Percentiles rank a stretch among this genome's conserved stretches.
phyloP scores from a whole-genome alignment of 2,329 filamentous ascomycete genomes.

The Penicillium sp. region DNA sequence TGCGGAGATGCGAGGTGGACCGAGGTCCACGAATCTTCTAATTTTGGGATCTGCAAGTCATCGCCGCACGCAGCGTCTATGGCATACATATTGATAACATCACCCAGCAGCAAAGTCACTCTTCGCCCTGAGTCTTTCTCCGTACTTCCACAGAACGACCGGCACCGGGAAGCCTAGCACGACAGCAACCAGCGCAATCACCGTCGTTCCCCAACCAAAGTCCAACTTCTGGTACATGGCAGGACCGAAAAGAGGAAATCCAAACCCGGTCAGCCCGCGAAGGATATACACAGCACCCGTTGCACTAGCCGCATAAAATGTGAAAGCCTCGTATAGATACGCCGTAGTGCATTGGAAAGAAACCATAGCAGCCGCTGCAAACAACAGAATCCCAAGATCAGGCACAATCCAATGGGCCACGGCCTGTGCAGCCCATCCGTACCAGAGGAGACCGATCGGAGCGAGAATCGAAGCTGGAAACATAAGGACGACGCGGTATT shows the following conservation, averaged over 20 bases:
- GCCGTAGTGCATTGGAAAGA: constrained; percentile 39
- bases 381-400: constrained; percentile 50
- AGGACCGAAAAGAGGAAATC: constrained; percentile 54
- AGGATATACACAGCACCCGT: constrained; percentile 51
- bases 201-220: constrained; percentile 45
- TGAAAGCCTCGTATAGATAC: constrained; percentile 42
- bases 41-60: neutral
- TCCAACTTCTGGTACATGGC: constrained; percentile 38
- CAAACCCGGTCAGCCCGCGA: constrained; percentile 49
- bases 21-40: neutral
- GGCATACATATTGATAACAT: neutral
- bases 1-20: neutral
- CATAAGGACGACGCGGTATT: constrained; percentile 61
- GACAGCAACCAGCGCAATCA: constrained; percentile 46
- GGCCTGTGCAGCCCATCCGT: constrained; percentile 53
- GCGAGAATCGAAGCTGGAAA: constrained; percentile 53
- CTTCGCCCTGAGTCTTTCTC: constrained; percentile 16
- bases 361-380: constrained; percentile 45
- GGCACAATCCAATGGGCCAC: constrained; percentile 52
- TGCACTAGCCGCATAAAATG: constrained; percentile 50
- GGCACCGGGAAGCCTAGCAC: constrained; percentile 41
- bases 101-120: neutral
- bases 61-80: neutral
- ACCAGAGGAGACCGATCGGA: constrained; percentile 53
- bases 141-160: constrained; percentile 48